Conservation (phyloP, 2,329 filamentous ascomycete species). For the Thelonectria discophora region DNA sequence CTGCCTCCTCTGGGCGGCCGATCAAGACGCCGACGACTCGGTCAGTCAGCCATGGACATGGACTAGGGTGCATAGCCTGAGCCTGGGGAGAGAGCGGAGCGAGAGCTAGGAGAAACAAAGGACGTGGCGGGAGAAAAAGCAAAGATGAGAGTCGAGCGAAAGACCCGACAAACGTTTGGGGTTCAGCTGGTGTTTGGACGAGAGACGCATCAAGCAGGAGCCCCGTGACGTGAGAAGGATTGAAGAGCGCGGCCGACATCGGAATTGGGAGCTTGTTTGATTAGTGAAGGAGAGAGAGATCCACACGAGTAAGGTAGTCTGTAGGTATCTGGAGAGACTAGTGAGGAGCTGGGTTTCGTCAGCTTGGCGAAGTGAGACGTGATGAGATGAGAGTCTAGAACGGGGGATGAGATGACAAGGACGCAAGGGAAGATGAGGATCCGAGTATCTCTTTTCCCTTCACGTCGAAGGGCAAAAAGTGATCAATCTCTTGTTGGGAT, state of each 20-base stretch:
- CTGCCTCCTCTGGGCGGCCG: too few species aligned
- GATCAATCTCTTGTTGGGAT: not conserved
- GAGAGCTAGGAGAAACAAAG: not conserved
- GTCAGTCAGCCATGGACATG: too few species aligned
- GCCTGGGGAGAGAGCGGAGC: too few species aligned
- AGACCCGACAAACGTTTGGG: not conserved
- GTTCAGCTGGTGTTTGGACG: not conserved
- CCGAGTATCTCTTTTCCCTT: not conserved
- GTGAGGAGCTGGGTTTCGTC: not conserved
- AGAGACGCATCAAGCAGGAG: not conserved
- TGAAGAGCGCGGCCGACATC: not conserved
- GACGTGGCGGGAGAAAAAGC: not conserved
- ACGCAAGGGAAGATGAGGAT: not conserved
- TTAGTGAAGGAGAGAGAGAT: not conserved
- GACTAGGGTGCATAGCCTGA: too few species aligned
- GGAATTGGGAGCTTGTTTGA: not conserved
- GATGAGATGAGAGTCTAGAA: not conserved
- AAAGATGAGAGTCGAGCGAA: not conserved
- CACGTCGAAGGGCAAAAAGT: not conserved
- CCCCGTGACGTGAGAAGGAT: not conserved
- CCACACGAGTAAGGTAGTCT: too few species aligned
- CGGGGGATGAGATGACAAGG: not conserved
- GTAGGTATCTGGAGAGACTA: not conserved
- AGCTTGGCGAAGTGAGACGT: not conserved
- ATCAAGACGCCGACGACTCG: too few species aligned